phyloP scores from a whole-genome alignment of 345 rosid species.

The Citrus sinensis region DVS_A1.0 CM039161.1:4696001-4696500 shows the following conservation, averaged over 20 bases:
- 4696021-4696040: slow-evolving; percentile 34
- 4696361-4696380: no score
- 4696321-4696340: no score
- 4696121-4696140: slow-evolving; percentile 28
- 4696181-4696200: slow-evolving; percentile 43
- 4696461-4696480: no score
- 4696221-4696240: slow-evolving; percentile 38
- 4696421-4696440: no score
- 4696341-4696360: no score
- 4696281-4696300: no score
- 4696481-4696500: no score
- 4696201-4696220: slow-evolving; percentile 33
- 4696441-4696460: no score
- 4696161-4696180: slow-evolving; percentile 41
- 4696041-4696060: slow-evolving; percentile 44
- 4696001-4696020: slow-evolving; percentile 29
- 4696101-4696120: slow-evolving; percentile 35
- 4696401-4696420: no score
- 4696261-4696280: no score
- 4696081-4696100: slow-evolving; percentile 28
- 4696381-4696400: no score
- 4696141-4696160: slow-evolving; percentile 42
- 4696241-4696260: slow-evolving; percentile 8
- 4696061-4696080: slow-evolving; percentile 35
- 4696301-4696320: no score